A percentile compares a stretch with the other conserved stretches of the same genome.
Evolutionary conservation across 306 rosid genomes (phyloP).

Genomic region (Prunus dulcis): DNA sequence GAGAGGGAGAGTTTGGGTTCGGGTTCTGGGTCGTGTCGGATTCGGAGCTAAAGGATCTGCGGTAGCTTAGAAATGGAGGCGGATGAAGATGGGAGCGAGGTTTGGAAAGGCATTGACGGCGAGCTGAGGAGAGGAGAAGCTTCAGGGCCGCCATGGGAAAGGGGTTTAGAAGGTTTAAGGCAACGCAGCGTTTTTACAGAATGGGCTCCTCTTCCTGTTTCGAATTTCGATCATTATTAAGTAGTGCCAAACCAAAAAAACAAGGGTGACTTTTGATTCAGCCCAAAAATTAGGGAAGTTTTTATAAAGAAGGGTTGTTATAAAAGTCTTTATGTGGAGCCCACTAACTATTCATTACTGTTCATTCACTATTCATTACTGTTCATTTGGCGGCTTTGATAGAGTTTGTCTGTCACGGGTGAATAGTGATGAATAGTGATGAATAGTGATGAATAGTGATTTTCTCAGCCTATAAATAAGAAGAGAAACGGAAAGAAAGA

Average conservation of each 20-base stretch:
- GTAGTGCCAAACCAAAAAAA: background rate
- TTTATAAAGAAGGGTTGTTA: too few relatives aligned
- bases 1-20: slow-evolving; percentile 26
- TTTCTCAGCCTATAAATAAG: too few relatives aligned
- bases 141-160: slow-evolving; percentile 60
- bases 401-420: too few relatives aligned
- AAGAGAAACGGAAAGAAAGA: too few relatives aligned
- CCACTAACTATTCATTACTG: too few relatives aligned
- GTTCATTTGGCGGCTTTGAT: too few relatives aligned
- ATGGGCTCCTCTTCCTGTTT: background rate
- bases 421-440: too few relatives aligned
- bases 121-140: slow-evolving; percentile 64
- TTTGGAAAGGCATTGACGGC: slow-evolving; percentile 58
- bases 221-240: background rate
- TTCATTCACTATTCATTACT: too few relatives aligned
- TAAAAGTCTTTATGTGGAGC: too few relatives aligned
- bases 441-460: too few relatives aligned
- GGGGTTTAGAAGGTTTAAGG: slow-evolving; percentile 38
- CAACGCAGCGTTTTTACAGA: background rate
- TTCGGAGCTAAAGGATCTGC: slow-evolving; percentile 40
- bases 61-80: slow-evolving; percentile 32
- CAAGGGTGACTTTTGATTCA: too few relatives aligned
- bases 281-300: too few relatives aligned
- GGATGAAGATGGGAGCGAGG: slow-evolving; percentile 26
- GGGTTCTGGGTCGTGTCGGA: slow-evolving; percentile 33